These are phyloP conservation scores for Yamadazyma olivae DNA, from an alignment of 805 yeast species.

Conservation along the genomic window DNA sequence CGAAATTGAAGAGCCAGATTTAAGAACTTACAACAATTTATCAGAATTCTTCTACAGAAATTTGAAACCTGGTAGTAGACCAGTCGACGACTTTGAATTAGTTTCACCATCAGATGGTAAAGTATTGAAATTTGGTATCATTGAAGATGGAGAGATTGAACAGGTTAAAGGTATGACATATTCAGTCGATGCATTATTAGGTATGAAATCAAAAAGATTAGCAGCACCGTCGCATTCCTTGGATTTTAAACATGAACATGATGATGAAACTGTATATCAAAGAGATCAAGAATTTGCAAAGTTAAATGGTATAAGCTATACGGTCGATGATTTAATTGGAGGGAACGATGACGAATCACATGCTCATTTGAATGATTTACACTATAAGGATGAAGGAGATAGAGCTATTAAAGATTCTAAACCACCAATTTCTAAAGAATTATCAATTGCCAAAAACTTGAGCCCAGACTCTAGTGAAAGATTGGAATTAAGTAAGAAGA, in stretches of 20 bases:
- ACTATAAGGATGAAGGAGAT: slow-evolving; percentile 67
- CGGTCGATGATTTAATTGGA: slow-evolving; percentile 67
- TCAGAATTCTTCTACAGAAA: slow-evolving; percentile 90
- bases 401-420: slow-evolving; percentile 40
- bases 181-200: slow-evolving; percentile 82
- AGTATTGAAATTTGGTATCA: slow-evolving; percentile 78
- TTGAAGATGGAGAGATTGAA: slow-evolving; percentile 83
- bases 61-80: slow-evolving; percentile 74
- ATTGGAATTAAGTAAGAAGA: slow-evolving; percentile 35
- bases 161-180: slow-evolving; percentile 97
- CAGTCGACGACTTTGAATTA: slow-evolving; percentile 61
- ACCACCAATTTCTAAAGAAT: slow-evolving; percentile 31
- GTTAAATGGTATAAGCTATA: slow-evolving; percentile 68
- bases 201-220: slow-evolving; percentile 47
- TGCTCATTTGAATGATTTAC: slow-evolving; percentile 44
- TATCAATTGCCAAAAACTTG: slow-evolving; percentile 41
- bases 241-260: slow-evolving; percentile 40
- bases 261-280: slow-evolving; percentile 42
- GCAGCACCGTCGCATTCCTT: slow-evolving; percentile 57
- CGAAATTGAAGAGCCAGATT: slow-evolving; percentile 83
- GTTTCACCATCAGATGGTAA: slow-evolving; percentile 95
- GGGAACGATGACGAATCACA: slow-evolving; percentile 30
- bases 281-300: slow-evolving; percentile 75
- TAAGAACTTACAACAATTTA: slow-evolving; percentile 70
- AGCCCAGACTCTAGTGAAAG: slow-evolving; percentile 30